phyloP scores from a whole-genome alignment of 106 monocot genomes.

The Dendrobium officinale region DNA sequence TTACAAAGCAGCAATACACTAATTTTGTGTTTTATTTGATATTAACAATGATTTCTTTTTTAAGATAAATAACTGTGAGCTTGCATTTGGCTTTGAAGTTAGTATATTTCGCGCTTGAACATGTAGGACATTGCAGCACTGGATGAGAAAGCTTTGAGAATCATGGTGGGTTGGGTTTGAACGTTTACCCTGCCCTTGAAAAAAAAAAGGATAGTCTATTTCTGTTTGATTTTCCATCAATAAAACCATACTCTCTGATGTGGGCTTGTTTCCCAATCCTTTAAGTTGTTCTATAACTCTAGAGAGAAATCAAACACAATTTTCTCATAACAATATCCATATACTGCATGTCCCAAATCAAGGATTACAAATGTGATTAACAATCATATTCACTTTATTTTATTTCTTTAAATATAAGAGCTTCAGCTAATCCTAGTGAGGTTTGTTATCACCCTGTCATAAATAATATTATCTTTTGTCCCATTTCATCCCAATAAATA shows the following conservation, averaged over 20 bases:
- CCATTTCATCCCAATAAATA: not conserved
- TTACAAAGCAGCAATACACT: too few species aligned
- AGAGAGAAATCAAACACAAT: not conserved
- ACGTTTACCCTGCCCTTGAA: too few species aligned
- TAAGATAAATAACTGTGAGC: not conserved
- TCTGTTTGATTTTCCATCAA: too few species aligned
- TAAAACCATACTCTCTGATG: too few species aligned
- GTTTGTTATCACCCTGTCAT: not conserved
- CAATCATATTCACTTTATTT: not conserved
- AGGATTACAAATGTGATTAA: not conserved
- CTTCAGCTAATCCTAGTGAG: not conserved
- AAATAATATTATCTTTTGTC: not conserved
- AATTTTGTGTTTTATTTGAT: not conserved
- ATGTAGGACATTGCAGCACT: too few species aligned
- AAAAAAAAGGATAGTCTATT: too few species aligned
- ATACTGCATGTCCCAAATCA: not conserved
- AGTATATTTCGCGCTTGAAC: not conserved
- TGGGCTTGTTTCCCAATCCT: not conserved
- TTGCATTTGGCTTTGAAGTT: not conserved
- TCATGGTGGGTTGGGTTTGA: too few species aligned
- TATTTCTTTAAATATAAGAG: conserved; percentile 1
- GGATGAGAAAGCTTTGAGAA: too few species aligned
- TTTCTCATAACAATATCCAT: not conserved
- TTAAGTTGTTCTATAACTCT: not conserved
- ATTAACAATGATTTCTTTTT: not conserved